These are phyloP conservation scores for Coriaria nepalensis DNA, from an alignment of 306 rosid genomes.

Conservation along the genomic window DNA sequence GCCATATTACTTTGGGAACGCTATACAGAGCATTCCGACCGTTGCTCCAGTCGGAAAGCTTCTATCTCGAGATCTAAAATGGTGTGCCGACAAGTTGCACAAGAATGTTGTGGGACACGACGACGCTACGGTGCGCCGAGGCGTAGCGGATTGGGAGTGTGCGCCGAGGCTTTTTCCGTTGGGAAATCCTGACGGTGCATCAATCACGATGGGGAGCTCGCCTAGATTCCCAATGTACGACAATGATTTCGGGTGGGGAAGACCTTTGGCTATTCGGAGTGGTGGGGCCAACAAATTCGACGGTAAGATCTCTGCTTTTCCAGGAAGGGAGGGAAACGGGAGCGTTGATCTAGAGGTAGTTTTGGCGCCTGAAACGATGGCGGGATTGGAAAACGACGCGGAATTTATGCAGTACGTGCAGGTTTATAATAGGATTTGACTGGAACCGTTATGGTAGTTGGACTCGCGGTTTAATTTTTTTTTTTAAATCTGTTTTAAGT, in stretches of 20 bases:
- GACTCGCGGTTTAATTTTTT: no score
- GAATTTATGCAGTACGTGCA: slow-evolving; percentile 14
- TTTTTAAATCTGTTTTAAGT: no score
- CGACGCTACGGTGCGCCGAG: slow-evolving; percentile 15
- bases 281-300: slow-evolving; percentile 17
- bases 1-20: slow-evolving; percentile 13
- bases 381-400: slow-evolving; percentile 9
- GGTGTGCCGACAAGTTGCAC: slow-evolving; percentile 15
- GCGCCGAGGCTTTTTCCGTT: slow-evolving; percentile 12
- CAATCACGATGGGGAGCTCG: slow-evolving; percentile 19
- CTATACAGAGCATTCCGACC: slow-evolving; percentile 17
- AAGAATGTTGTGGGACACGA: slow-evolving; percentile 13
- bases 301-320: slow-evolving; percentile 20
- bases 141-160: slow-evolving; percentile 14
- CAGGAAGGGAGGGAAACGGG: slow-evolving; percentile 13
- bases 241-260: slow-evolving; percentile 18
- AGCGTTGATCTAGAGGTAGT: slow-evolving; percentile 15
- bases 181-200: slow-evolving; percentile 15
- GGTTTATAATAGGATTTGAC: not conserved
- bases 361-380: slow-evolving; percentile 16
- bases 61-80: slow-evolving; percentile 8
- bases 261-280: slow-evolving; percentile 13
- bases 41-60: slow-evolving; percentile 10
- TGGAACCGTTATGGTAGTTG: not conserved
- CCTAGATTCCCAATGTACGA: slow-evolving; percentile 18